Conservation (phyloP, 495 filamentous ascomycete species). For the Xylaria acuta region DNA sequence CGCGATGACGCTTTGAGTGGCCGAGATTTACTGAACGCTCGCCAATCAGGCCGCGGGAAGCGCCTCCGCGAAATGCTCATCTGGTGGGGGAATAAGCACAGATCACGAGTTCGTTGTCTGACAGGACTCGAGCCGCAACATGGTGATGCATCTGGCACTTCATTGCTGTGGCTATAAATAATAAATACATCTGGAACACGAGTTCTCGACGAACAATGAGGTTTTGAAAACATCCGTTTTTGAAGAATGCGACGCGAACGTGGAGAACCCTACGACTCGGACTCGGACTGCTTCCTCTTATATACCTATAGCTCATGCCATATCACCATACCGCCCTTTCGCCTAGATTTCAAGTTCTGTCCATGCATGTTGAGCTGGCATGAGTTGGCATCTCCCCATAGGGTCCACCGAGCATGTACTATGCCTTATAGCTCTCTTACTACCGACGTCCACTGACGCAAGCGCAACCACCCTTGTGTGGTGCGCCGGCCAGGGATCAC, state of each 20-base stretch:
- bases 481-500: slow-evolving; percentile 17
- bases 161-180: background rate
- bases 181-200: background rate
- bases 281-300: slow-evolving; percentile 31
- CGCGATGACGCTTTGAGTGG: slow-evolving; percentile 40
- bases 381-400: slow-evolving; percentile 49
- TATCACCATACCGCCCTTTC: slow-evolving; percentile 44
- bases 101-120: slow-evolving; percentile 48
- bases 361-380: slow-evolving; percentile 52
- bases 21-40: slow-evolving; percentile 36
- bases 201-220: slow-evolving; percentile 5
- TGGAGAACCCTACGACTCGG: slow-evolving; percentile 8
- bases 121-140: slow-evolving; percentile 39
- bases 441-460: slow-evolving; percentile 22
- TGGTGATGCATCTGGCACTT: slow-evolving; percentile 26
- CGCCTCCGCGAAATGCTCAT: slow-evolving; percentile 34
- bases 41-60: slow-evolving; percentile 42
- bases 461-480: slow-evolving; percentile 26
- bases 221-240: background rate
- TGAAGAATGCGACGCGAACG: slow-evolving; percentile 4
- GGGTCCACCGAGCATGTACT: slow-evolving; percentile 41
- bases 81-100: slow-evolving; percentile 42
- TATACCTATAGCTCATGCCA: slow-evolving; percentile 28
- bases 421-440: slow-evolving; percentile 33
- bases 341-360: slow-evolving; percentile 42